Base-by-base conservation (phyloP, 2,329 filamentous ascomycete species). In the Fusarium abutilonis region DNA sequence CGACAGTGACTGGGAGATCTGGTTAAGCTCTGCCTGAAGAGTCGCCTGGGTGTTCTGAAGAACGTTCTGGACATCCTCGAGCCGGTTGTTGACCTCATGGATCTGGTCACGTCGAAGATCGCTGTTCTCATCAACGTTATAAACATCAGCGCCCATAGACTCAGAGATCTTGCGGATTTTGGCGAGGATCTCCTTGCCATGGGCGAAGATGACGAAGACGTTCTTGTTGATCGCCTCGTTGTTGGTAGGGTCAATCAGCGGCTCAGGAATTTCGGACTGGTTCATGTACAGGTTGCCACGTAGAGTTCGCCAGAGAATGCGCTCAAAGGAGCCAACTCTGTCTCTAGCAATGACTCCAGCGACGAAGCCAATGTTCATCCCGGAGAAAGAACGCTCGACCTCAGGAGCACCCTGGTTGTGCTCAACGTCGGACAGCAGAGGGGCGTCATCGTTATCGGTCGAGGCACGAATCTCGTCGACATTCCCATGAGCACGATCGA, bases 201-300 rank as follows among this genome's bases (percentile, higher is more conserved):
- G 95, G 11, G 95, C 95, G 71, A 99, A 99, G 77, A 99, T 99
- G 73, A 99, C 94, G 73, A 99, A 99, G 52, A 99, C 95, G 70
- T 97, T 99, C 87, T 99, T 99, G 82, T 90, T 88, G 70, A 96
- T 85, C 64, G 91, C 84, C 79, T 98, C 94, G 75, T 98, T 97
- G 80, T 87, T 97, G 74, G 90, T 85, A 14, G 95, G 94, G 76
- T 99, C 92, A 75, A 97, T 84, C 69, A 99, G 89, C 34, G 92
- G 88, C 76, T 99, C 94, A 8, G 93, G 89, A 62, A 99, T 99
- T 82, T 99, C 95, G 36, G 94, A 94, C 82, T 99, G 96, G 79
- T 99, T 99, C 95, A 99, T 99, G 84, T 98, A 99, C 64, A 99
- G 82, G 78, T 99, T 99, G 72, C 95, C 95, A 76, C 95, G 92